A percentile compares a stretch with the other conserved stretches of the same genome.
Evolutionary conservation across 352 stramenopile genomes (phyloP).

Genomic region (Pythium periplocum): DNA sequence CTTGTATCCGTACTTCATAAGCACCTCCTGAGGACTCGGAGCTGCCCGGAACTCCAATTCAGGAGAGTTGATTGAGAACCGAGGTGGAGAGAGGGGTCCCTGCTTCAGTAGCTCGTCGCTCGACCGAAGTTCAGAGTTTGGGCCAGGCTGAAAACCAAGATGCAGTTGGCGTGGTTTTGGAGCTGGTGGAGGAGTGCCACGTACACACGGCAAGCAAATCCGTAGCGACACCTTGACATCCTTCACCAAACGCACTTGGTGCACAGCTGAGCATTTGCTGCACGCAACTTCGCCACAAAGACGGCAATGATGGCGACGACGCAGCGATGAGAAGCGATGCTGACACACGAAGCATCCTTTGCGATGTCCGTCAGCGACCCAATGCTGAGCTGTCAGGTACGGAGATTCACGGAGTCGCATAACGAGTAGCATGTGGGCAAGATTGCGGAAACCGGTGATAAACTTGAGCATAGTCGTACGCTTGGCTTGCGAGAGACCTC

Average conservation of each 20-base stretch:
- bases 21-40: too few species aligned
- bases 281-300: constrained; percentile 69
- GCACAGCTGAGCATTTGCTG: constrained; percentile 63
- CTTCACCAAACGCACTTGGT: constrained; percentile 53
- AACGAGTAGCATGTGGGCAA: constrained; percentile 50
- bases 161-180: constrained; percentile 4
- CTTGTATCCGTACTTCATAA: not conserved
- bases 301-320: constrained; percentile 60
- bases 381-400: constrained; percentile 46
- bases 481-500: constrained; percentile 29
- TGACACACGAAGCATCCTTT: constrained; percentile 59
- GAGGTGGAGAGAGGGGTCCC: too few species aligned
- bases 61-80: too few species aligned
- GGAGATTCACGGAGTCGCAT: constrained; percentile 55
- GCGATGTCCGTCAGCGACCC: constrained; percentile 40
- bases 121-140: not conserved
- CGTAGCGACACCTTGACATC: constrained; percentile 49
- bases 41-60: too few species aligned
- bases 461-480: constrained; percentile 48
- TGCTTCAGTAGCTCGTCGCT: too few species aligned
- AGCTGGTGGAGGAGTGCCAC: constrained; percentile 13
- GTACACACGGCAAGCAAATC: constrained; percentile 50
- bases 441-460: constrained; percentile 36
- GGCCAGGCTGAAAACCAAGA: constrained; percentile 12
- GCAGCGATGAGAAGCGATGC: constrained; percentile 48